Evolutionary conservation across 177 flowering plant genomes (phyloP), one percentile per base, ranked within the genome.

Genomic region (Telopea speciosissima): DNA sequence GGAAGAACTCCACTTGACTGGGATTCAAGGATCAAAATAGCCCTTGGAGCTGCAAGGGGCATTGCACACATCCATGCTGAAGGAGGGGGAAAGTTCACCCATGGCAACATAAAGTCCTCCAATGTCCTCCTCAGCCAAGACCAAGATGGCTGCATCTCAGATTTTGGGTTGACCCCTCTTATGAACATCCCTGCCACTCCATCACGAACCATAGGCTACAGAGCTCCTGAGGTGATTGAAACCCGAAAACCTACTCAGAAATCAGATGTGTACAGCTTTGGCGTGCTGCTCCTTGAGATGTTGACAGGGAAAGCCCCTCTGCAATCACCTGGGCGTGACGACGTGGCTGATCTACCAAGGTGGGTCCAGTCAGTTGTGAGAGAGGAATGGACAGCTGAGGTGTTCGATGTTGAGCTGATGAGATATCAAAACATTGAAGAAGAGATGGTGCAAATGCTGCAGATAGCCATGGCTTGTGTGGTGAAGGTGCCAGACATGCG

Each of bases 361-460:
- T 90, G 92, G 97, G 97, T 90, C 26, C 84, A 85, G 66, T 89
- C 93, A 17, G 97, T 90, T 0, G 93, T 90, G 3, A 69, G 97
- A 31, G 97, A 90, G 70, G 97, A 90, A 68, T 90, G 97, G 97
- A 90, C 97, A 0, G 89, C 93, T 23, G 97, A 90, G 82, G 93
- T 90, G 23, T 90, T 89, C 68, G 97, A 90, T 72, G 85, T 80
- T n/a, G 92, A 91, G 80, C 80, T 91, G 45, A 78, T 88, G 86
- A 86, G 74, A 69, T 74, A 74, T 63, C 86, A 81, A 59, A 80
- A 84, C 70, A 77, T 83, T 8, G 94, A 91, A 75, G 97, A 88
- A 74, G 94, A 91, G 74, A 81, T 91, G 90, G 93, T 90, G 58
- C 92, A 90, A 78, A 85, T 90, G 97, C 86, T 90, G 66, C 93